These are phyloP conservation scores for Penicillium sp. DNA, from an alignment of 2,329 filamentous ascomycete genomes.

Conservation along the genomic window DNA sequence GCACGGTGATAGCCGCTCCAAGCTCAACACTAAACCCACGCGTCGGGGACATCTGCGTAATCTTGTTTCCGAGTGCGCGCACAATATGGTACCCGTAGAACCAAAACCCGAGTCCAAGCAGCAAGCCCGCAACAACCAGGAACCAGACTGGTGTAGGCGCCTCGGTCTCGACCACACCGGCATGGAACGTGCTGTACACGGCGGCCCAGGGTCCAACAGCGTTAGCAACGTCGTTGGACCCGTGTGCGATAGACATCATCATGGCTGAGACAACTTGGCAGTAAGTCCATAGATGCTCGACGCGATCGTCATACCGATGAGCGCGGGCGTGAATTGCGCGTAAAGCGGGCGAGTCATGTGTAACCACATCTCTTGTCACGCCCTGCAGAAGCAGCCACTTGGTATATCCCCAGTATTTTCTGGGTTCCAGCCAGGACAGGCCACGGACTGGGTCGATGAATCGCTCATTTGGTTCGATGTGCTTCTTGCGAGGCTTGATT, in stretches of 20 bases:
- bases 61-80: constrained; percentile 40
- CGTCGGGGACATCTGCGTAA: constrained; percentile 41
- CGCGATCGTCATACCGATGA: constrained; percentile 45
- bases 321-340: constrained; percentile 43
- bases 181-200: constrained; percentile 37
- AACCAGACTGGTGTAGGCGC: constrained; percentile 42
- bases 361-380: constrained; percentile 44
- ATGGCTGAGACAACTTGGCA: constrained; percentile 42
- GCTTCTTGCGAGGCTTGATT: constrained; percentile 19
- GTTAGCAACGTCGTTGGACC: constrained; percentile 47
- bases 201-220: constrained; percentile 44
- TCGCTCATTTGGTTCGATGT: constrained; percentile 24
- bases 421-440: constrained; percentile 14
- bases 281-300: constrained; percentile 51
- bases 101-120: constrained; percentile 43
- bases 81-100: constrained; percentile 44
- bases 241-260: constrained; percentile 46
- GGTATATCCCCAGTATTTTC: constrained; percentile 35
- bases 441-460: constrained; percentile 23
- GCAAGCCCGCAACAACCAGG: constrained; percentile 35
- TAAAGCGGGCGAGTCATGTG: constrained; percentile 38
- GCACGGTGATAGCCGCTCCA: constrained; percentile 41
- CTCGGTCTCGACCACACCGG: constrained; percentile 30
- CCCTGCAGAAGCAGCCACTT: constrained; percentile 47
- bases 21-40: constrained; percentile 37